Evolutionary conservation across 805 yeast genomes (phyloP).

Genomic region (Saturnispora galanensis): DNA sequence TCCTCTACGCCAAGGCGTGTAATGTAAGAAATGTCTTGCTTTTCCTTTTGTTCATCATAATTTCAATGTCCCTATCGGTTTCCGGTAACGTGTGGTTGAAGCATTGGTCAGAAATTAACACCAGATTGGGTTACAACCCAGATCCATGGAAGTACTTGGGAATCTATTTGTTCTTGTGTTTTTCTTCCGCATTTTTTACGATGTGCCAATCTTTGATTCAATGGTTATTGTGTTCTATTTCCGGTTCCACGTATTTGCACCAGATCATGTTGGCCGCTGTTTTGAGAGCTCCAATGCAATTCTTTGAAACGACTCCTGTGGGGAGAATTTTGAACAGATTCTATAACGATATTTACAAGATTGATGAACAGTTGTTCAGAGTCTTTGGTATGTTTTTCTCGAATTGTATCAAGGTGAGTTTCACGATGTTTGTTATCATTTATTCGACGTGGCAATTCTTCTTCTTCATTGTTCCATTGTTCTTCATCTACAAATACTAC

Average conservation of each 20-base stretch:
- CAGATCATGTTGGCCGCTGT: conserved; percentile 62
- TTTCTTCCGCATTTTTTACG: conserved; percentile 49
- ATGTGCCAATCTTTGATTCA: conserved; percentile 58
- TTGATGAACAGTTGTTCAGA: conserved; percentile 71
- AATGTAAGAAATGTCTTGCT: conserved; percentile 54
- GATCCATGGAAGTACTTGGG: conserved; percentile 61
- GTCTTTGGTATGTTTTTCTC: conserved; percentile 60
- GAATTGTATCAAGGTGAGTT: conserved; percentile 51
- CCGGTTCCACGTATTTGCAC: conserved; percentile 71
- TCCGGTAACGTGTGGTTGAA: conserved; percentile 85
- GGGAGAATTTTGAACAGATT: conserved; percentile 88
- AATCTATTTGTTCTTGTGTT: conserved; percentile 66
- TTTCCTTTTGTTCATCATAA: conserved; percentile 45
- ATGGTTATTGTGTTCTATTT: conserved; percentile 76
- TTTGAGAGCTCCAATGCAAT: conserved; percentile 86
- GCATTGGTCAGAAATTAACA: conserved; percentile 92
- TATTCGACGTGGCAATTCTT: conserved; percentile 82
- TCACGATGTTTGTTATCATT: conserved; percentile 73
- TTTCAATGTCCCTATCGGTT: conserved; percentile 53
- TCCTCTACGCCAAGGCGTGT: conserved; percentile 81
- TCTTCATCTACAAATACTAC: conserved; percentile 54
- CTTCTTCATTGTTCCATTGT: conserved; percentile 61
- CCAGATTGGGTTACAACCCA: conserved; percentile 61
- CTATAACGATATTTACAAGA: conserved; percentile 81
- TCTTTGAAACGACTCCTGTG: conserved; percentile 91